Conservation (phyloP, 2,329 filamentous ascomycete species). For the Fusarium pseudonygamai region DNA sequence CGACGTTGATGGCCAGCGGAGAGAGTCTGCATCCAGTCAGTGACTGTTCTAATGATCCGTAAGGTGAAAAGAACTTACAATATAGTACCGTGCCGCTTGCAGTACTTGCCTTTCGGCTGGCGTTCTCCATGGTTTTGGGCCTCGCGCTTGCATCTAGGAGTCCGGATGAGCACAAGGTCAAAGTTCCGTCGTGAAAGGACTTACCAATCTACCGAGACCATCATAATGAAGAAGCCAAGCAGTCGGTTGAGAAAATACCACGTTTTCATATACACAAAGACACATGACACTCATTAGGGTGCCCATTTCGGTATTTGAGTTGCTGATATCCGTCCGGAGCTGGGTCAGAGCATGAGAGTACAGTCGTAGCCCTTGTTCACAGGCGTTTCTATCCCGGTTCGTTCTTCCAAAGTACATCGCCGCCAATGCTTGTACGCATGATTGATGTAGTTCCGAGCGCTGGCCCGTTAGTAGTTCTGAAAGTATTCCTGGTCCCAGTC, state of each 20-base stretch:
- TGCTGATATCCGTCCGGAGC: slow-evolving; percentile 10
- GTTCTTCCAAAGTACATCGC: slow-evolving; percentile 22
- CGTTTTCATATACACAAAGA: slow-evolving; percentile 24
- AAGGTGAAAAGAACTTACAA: background rate
- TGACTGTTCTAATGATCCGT: rapidly evolving
- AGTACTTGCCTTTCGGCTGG: slow-evolving; percentile 8
- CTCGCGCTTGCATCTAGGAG: slow-evolving; percentile 18
- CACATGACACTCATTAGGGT: slow-evolving; percentile 20
- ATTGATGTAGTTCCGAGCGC: slow-evolving; percentile 5
- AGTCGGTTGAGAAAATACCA: slow-evolving; percentile 16
- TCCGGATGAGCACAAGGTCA: background rate
- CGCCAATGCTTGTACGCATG: slow-evolving; percentile 12
- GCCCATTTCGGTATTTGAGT: background rate
- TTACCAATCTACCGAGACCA: slow-evolving; percentile 12
- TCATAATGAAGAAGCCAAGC: slow-evolving; percentile 29
- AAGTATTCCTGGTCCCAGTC: background rate
- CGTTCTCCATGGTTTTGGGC: background rate
- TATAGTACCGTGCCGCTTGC: slow-evolving; percentile 11
- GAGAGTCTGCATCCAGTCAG: slow-evolving; percentile 9
- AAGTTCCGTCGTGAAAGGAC: background rate
- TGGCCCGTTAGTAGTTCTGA: background rate
- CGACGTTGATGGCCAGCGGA: slow-evolving; percentile 24
- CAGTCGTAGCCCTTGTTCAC: background rate
- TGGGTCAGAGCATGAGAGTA: slow-evolving; percentile 19
- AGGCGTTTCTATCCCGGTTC: slow-evolving; percentile 5